phyloP scores from a whole-genome alignment of 2,329 filamentous ascomycete genomes.

The Monilinia polystroma region DNA sequence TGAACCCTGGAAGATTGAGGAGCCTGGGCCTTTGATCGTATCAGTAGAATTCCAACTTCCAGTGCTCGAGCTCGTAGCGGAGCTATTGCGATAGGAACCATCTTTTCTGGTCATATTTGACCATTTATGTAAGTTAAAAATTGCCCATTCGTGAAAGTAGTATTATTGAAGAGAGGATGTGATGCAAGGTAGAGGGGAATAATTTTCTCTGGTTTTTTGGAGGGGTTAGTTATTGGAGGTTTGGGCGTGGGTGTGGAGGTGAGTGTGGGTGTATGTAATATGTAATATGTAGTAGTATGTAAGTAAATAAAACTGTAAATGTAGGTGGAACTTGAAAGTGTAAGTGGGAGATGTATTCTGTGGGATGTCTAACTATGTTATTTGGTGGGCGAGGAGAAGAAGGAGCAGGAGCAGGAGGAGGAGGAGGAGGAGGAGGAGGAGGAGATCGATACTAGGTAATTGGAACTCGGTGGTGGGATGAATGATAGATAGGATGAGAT shows the following conservation, averaged over 20 bases:
- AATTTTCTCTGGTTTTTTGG: slow-evolving; percentile 1
- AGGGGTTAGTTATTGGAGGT: slow-evolving; percentile 10
- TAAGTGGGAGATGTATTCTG: neutral
- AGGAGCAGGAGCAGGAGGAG: neutral
- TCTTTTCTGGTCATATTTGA: slow-evolving; percentile 66
- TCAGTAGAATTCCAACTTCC: slow-evolving; percentile 66
- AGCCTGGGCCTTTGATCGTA: slow-evolving; percentile 52
- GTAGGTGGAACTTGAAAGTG: neutral
- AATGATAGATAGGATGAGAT: slow-evolving; percentile 7
- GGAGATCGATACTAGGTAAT: neutral
- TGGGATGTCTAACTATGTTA: neutral
- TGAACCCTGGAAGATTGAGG: slow-evolving; percentile 35
- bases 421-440: neutral
- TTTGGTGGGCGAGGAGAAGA: neutral
- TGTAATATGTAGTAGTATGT: neutral
- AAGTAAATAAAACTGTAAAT: neutral
- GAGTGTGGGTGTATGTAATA: neutral
- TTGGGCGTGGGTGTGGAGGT: neutral
- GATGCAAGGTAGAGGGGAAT: slow-evolving; percentile 12
- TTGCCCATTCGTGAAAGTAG: slow-evolving; percentile 32
- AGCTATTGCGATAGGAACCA: slow-evolving; percentile 59
- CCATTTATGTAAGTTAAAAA: slow-evolving; percentile 34
- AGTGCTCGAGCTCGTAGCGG: slow-evolving; percentile 62
- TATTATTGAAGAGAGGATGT: neutral
- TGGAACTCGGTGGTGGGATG: neutral